Conservation (phyloP, 2,329 filamentous ascomycete species). For the Fusarium sp. region DNA sequence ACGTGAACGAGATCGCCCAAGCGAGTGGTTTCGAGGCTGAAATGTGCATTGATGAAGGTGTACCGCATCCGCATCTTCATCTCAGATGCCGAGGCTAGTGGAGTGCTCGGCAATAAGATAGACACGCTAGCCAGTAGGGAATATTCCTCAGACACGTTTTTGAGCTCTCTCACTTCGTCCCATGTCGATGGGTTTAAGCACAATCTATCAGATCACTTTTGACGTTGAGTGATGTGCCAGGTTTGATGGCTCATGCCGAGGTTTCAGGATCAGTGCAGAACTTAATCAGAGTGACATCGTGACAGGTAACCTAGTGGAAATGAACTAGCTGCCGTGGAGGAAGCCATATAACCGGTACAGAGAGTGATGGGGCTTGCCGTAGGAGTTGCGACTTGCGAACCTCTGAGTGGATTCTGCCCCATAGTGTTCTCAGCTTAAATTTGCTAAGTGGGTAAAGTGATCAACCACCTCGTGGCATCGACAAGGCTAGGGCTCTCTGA, state of each 20-base stretch:
- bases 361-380: constrained; percentile 11
- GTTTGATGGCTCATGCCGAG: background rate
- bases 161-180: constrained; percentile 9
- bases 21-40: constrained; percentile 10
- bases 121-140: background rate
- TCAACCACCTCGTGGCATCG: constrained; percentile 41
- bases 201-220: constrained; percentile 10
- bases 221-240: constrained; percentile 8
- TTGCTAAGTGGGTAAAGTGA: constrained; percentile 31
- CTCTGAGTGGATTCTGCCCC: constrained; percentile 21
- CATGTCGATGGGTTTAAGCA: background rate
- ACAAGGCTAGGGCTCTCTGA: constrained; percentile 15
- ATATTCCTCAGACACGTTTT: constrained; percentile 10
- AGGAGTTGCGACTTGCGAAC: constrained; percentile 5
- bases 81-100: constrained; percentile 33
- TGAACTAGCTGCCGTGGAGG: constrained; percentile 18
- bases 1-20: constrained; percentile 3
- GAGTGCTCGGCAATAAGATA: constrained; percentile 18
- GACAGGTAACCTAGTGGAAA: constrained; percentile 10
- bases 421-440: constrained; percentile 24
- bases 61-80: constrained; percentile 16
- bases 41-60: constrained; percentile 13
- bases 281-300: background rate
- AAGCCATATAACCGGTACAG: constrained; percentile 5
- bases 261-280: constrained; percentile 9